Percentiles rank a stretch among this genome's conserved stretches.
These are phyloP conservation scores for Linnemannia exigua DNA, from an alignment of 192 early-diverging fungal genomes.

Conservation along the genomic window DNA sequence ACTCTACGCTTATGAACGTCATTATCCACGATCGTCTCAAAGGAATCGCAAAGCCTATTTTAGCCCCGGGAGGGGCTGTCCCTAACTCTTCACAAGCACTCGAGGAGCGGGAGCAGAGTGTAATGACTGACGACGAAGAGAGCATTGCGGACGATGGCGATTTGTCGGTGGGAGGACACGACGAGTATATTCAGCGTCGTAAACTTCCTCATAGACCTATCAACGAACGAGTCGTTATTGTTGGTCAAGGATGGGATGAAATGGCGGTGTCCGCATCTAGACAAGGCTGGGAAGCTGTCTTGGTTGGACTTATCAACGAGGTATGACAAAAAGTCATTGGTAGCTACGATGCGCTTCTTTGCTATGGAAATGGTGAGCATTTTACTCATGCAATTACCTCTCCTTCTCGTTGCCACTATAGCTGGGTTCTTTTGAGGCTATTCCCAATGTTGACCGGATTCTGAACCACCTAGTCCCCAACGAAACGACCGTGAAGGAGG, in stretches of 20 bases:
- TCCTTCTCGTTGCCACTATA: constrained; percentile 27
- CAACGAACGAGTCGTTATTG: constrained; percentile 55
- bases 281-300: constrained; percentile 61
- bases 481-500: constrained; percentile 52
- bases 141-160: constrained; percentile 40
- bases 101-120: constrained; percentile 39
- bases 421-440: constrained; percentile 61
- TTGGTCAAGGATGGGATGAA: constrained; percentile 64
- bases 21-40: constrained; percentile 62
- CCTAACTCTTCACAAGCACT: neutral
- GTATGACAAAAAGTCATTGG: constrained; percentile 22
- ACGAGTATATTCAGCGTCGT: constrained; percentile 28
- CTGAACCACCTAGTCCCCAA: constrained; percentile 60
- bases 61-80: neutral
- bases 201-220: constrained; percentile 34
- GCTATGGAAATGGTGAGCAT: neutral
- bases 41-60: constrained; percentile 43
- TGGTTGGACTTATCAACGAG: constrained; percentile 68
- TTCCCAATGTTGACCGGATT: constrained; percentile 61
- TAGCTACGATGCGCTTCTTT: neutral
- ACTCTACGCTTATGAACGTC: constrained; percentile 63
- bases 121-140: constrained; percentile 46
- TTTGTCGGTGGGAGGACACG: constrained; percentile 23
- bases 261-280: constrained; percentile 39
- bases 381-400: neutral